Percentiles rank a stretch among this genome's conserved stretches.
phyloP scores from a whole-genome alignment of 139 green algal species.

The Tetraselmis chui region DNA sequence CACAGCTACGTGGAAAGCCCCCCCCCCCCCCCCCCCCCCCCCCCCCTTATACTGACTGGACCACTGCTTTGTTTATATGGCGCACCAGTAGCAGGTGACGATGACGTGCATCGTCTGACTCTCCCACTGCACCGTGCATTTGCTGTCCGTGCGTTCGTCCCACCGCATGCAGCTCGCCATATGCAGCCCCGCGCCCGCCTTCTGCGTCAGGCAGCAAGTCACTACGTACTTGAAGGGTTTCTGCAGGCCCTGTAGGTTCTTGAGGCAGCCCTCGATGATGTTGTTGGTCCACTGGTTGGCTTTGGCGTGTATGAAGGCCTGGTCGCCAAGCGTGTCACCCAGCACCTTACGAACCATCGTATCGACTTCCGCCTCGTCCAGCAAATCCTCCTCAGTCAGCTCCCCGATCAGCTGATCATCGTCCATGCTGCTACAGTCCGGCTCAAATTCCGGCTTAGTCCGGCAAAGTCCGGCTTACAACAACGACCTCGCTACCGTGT shows the following conservation, averaged over 20 bases:
- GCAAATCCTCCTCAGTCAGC: conserved; percentile 68
- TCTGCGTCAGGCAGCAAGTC: conserved; percentile 54
- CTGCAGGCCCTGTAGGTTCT: conserved; percentile 57
- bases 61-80: conserved; percentile 29
- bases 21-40: too few species aligned
- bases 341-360: conserved; percentile 57
- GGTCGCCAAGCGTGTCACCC: conserved; percentile 40
- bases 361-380: conserved; percentile 80
- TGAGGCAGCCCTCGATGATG: conserved; percentile 73
- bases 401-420: conserved; percentile 37
- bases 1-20: not conserved
- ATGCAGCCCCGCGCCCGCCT: conserved; percentile 71
- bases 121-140: conserved; percentile 79
- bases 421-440: conserved; percentile 4
- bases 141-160: conserved; percentile 80
- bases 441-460: too few species aligned
- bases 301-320: conserved; percentile 56
- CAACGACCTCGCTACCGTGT: too few species aligned
- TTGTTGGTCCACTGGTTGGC: conserved; percentile 63
- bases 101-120: conserved; percentile 67
- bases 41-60: not conserved
- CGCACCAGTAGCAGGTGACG: conserved; percentile 76
- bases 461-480: too few species aligned
- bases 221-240: conserved; percentile 78
- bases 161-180: conserved; percentile 66